A percentile compares a stretch with the other conserved stretches of the same genome.
Conservation (phyloP, 2,329 filamentous ascomycete species). For the Arthrobotrys megalospora region DNA sequence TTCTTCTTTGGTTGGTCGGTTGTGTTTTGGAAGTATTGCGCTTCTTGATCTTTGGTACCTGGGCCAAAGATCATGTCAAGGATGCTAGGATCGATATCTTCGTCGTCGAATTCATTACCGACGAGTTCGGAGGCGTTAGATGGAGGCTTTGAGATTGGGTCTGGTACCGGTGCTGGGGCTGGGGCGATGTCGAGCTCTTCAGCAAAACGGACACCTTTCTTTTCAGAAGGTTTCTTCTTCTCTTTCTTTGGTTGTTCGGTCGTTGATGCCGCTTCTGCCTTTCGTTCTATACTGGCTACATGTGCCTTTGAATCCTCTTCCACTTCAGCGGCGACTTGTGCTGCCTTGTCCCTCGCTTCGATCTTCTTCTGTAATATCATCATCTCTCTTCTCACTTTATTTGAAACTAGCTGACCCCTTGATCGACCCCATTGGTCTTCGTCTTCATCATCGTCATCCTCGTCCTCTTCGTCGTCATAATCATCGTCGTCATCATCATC, state of each 20-base stretch:
- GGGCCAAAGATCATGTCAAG: slow-evolving; percentile 58
- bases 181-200: slow-evolving; percentile 79
- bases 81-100: slow-evolving; percentile 57
- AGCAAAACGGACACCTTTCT: slow-evolving; percentile 87
- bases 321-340: slow-evolving; percentile 47
- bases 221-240: slow-evolving; percentile 65
- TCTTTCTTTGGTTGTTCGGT: slow-evolving; percentile 56
- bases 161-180: slow-evolving; percentile 63
- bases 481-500: slow-evolving; percentile 71
- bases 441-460: slow-evolving; percentile 72
- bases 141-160: slow-evolving; percentile 64
- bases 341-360: slow-evolving; percentile 52
- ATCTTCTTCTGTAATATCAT: slow-evolving; percentile 57
- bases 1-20: slow-evolving; percentile 54
- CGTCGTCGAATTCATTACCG: slow-evolving; percentile 55
- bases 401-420: slow-evolving; percentile 66
- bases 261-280: slow-evolving; percentile 60
- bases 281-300: slow-evolving; percentile 16
- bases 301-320: neutral
- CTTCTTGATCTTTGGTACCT: slow-evolving; percentile 54
- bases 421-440: slow-evolving; percentile 84
- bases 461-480: slow-evolving; percentile 71
- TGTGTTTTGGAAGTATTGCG: slow-evolving; percentile 50
- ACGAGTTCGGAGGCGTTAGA: slow-evolving; percentile 44
- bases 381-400: slow-evolving; percentile 57